phyloP scores from a whole-genome alignment of 2,329 filamentous ascomycete species.

The Exophiala calicioides region DNA sequence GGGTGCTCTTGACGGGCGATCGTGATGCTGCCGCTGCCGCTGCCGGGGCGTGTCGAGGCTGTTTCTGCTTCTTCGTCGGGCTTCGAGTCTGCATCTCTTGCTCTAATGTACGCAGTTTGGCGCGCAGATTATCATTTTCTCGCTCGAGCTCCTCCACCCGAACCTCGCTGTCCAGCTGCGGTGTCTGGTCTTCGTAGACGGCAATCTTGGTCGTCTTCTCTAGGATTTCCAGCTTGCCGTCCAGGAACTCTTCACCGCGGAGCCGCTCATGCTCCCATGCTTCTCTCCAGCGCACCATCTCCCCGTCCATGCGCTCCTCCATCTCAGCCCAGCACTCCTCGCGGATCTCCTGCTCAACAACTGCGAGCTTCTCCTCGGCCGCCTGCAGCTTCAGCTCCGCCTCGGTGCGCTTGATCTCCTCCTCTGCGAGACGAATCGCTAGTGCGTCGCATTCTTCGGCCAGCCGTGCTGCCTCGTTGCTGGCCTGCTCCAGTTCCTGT shows the following conservation, averaged over 20 bases:
- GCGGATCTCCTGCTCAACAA: slow-evolving; percentile 79
- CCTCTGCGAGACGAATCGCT: slow-evolving; percentile 66
- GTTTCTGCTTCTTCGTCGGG: slow-evolving; percentile 61
- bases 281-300: slow-evolving; percentile 78
- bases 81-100: slow-evolving; percentile 66
- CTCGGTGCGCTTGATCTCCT: slow-evolving; percentile 68
- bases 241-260: slow-evolving; percentile 74
- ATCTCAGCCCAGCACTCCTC: slow-evolving; percentile 89
- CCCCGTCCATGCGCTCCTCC: slow-evolving; percentile 72
- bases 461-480: slow-evolving; percentile 78
- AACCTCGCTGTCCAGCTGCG: slow-evolving; percentile 56
- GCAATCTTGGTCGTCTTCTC: slow-evolving; percentile 44
- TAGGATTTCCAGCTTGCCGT: slow-evolving; percentile 80
- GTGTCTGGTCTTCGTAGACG: slow-evolving; percentile 54
- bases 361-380: slow-evolving; percentile 64
- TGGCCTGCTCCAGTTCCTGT: slow-evolving; percentile 78
- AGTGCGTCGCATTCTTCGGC: slow-evolving; percentile 75
- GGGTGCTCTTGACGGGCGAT: slow-evolving; percentile 23
- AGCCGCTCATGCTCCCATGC: slow-evolving; percentile 70
- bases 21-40: slow-evolving; percentile 17
- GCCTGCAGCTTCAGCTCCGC: slow-evolving; percentile 72
- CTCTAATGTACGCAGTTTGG: slow-evolving; percentile 65
- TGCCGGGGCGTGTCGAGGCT: too few relatives aligned
- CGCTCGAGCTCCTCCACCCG: slow-evolving; percentile 63
- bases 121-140: slow-evolving; percentile 69